Evolutionary conservation across 768 basidiomycete species (phyloP).

Genomic region (Russula dissimulans): DNA sequence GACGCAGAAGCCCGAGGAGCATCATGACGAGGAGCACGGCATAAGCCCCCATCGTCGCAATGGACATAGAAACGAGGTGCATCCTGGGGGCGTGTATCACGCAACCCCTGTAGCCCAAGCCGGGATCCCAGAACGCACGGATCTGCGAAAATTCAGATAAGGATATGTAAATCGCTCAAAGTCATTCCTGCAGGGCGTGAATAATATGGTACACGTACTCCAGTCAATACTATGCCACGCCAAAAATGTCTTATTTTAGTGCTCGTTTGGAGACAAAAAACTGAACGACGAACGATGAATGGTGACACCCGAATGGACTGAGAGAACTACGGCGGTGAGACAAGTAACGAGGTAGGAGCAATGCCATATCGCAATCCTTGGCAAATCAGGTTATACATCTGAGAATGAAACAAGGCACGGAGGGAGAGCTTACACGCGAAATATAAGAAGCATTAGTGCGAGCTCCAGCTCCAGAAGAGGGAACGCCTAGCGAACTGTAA

Average conservation of each 20-base stretch:
- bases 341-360: neutral
- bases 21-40: conserved; percentile 1
- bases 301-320: neutral
- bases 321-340: neutral
- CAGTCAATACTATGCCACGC: neutral
- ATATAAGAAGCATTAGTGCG: neutral
- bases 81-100: neutral
- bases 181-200: no score
- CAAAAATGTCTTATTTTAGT: neutral
- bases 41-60: neutral
- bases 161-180: no score
- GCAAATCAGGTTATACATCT: neutral
- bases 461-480: conserved; percentile 9
- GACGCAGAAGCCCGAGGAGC: conserved; percentile 1
- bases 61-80: conserved; percentile 1
- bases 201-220: neutral
- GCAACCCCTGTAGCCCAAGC: conserved; percentile 1
- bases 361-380: conserved; percentile 5
- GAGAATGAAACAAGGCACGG: neutral
- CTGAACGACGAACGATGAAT: neutral
- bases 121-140: neutral
- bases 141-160: neutral
- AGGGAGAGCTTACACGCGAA: conserved; percentile 4
- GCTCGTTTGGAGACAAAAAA: neutral
- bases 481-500: neutral